Evolutionary conservation across 73 alveolate species (phyloP), one percentile per base, ranked within the genome.

Genomic region (Tetrahymena thermophila): DNA sequence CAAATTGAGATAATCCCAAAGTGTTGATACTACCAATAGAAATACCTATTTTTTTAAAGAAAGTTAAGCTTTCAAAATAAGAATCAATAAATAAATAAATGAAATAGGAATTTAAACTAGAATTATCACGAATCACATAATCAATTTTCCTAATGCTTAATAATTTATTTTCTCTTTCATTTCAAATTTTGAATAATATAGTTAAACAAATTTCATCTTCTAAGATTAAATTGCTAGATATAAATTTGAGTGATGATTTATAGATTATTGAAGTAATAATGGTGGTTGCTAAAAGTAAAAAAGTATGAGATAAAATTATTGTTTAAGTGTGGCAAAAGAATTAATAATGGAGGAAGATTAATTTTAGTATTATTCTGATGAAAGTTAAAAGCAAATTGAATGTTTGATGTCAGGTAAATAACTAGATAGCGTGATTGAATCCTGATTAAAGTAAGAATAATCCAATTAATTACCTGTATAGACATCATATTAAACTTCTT

Each of bases 11-110:
- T 19, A 96, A 42, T 37, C 94, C 97, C 34, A 96, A 97, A 28
- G 97, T 96, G 93, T 97, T 97, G 57, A 97, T 35, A 56, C 98
- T 96, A 34, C 98, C 98, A 34, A 95, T 96, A 25, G 97, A 95
- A 35, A 97, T 98, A 34, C 98, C 98, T 40, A 71, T 25, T 28
- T 71, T 71, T 71, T 31, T 19, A 28, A 71, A 71, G 35, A 28
- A 71, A 71, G 35, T 71, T 5, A 71, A 71, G 89, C 17, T 50
- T 19, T 50, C 83, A 50, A 15, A 50, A 28, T 50, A 50, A 50
- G 83, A 50, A 50, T 42, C 55, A 42, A 42, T 40, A 40, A 40
- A 40, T 40, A 40, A 40, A 37, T 37, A 37, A 37, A 37, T 4
- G 23, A 44, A 14, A 17, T 11, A 50, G 28, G 10, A 28, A 8